Percentiles rank a stretch among this genome's conserved stretches.
phyloP scores from a whole-genome alignment of 176 grass and related monocot species.

The Cenchrus fungigraminus region DNA sequence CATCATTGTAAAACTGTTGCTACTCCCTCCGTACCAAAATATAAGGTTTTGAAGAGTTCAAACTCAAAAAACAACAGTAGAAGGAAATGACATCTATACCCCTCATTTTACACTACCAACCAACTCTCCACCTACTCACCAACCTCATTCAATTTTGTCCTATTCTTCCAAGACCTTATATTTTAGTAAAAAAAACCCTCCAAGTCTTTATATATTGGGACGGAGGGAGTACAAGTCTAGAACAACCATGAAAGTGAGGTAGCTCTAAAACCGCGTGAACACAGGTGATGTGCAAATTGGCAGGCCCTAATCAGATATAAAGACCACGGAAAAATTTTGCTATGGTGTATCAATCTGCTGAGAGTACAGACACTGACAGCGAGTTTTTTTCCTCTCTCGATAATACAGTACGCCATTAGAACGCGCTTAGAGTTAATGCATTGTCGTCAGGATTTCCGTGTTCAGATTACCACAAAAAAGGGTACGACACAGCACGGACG shows the following conservation, averaged over 20 bases:
- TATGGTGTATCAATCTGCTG: background rate
- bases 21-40: too few relatives aligned
- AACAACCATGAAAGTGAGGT: background rate
- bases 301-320: background rate
- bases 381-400: background rate
- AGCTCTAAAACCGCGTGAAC: background rate
- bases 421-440: constrained; percentile 25
- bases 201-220: too few relatives aligned
- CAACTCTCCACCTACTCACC: too few relatives aligned
- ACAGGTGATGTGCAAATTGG: background rate
- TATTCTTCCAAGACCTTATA: too few relatives aligned
- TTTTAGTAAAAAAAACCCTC: too few relatives aligned
- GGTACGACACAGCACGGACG: background rate
- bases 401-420: background rate
- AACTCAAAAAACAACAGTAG: too few relatives aligned
- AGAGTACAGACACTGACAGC: background rate
- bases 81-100: too few relatives aligned
- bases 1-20: background rate
- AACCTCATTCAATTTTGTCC: too few relatives aligned
- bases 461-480: background rate
- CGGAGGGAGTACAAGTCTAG: background rate
- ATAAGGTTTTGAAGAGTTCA: too few relatives aligned
- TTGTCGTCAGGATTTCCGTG: constrained; percentile 25
- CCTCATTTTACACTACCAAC: too few relatives aligned
- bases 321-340: background rate